Evolutionary conservation across 345 rosid genomes (phyloP), one percentile per base, ranked within the genome.

Genomic region (Murraya paniculata): DNA sequence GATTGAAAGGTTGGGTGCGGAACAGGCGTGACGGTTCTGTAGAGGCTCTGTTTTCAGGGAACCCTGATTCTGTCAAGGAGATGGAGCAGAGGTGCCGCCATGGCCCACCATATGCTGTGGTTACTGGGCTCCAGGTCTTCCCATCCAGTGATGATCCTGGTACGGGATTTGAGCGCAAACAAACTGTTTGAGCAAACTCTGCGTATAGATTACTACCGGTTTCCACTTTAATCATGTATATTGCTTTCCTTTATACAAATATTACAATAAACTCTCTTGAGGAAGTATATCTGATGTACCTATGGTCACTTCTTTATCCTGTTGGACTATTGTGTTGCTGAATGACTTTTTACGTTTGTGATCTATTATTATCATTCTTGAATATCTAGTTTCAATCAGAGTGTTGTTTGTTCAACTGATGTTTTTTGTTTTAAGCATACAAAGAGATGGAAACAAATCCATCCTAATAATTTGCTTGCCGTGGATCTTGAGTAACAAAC

Each of bases 1-100:
- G 97, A 71, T n/a, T 95, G 33, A 92, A 88, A 50, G 98, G 98
- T 73, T 93, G 98, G 99, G 97, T 95, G 16, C 87, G 95, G 86
- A 95, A 93, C 81, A 86, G 89, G 71, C 91, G 93, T 77, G 97
- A 96, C 67, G 97, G 98, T 59, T 86, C 97, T 0, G 98, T 93
- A 30, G 98, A 96, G 86, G 97, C 97, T 19, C 87, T 94, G 64
- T 92, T 96, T 82, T 90, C 93, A 0, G 97, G 97, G 48, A 86
- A 86, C 30, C 41, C 86, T 9, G 89, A 89, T 66, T 75, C 84
- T 55, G 93, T 93, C 10, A 86, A 86, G 57, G 94, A 93, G 81
- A 93, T 92, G 98, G 92, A 93, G 84, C 91, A 85, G 85, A 88
- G 98, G 88, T 92, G 98, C 64, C 91, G 94, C 14, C 90, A 90